Conservation (phyloP, 192 early-diverging fungal species). For the Lobosporangium transversale region DNA sequence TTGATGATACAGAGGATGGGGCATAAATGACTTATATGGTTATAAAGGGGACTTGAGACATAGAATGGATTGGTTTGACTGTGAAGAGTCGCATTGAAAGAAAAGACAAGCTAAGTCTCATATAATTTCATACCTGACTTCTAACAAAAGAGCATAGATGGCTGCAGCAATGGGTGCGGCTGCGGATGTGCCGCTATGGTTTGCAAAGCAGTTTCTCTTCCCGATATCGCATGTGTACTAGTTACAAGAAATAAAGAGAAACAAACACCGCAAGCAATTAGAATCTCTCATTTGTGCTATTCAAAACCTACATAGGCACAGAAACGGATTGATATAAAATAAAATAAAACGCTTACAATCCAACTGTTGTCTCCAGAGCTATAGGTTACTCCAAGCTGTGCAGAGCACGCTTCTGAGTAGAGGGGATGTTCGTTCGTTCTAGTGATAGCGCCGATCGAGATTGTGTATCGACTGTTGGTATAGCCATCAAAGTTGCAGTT, state of each 20-base stretch:
- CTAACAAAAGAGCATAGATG: constrained; percentile 83
- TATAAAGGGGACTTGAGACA: too few species aligned
- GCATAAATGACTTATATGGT: too few species aligned
- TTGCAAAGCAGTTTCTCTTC: constrained; percentile 70
- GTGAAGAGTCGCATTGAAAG: not conserved
- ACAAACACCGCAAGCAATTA: not conserved
- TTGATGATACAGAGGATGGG: not conserved
- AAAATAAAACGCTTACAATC: constrained; percentile 69
- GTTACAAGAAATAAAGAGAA: not conserved
- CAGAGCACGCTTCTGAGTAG: constrained; percentile 90
- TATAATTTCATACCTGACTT: constrained; percentile 35
- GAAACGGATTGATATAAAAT: not conserved
- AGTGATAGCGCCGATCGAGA: constrained; percentile 91
- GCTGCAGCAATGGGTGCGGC: constrained; percentile 92
- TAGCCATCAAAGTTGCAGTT: constrained; percentile 99
- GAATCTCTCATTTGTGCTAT: too few species aligned
- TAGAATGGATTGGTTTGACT: not conserved
- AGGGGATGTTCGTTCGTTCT: constrained; percentile 77
- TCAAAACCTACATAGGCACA: too few species aligned
- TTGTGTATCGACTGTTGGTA: constrained; percentile 95
- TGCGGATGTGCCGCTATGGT: constrained; percentile 91
- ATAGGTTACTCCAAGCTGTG: constrained; percentile 90
- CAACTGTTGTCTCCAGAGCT: constrained; percentile 75
- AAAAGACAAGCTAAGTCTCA: not conserved
- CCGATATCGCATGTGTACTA: constrained; percentile 83